Evolutionary conservation across 345 rosid genomes (phyloP), one percentile per base, ranked within the genome.

Genomic region (Geranium brycei): DNA sequence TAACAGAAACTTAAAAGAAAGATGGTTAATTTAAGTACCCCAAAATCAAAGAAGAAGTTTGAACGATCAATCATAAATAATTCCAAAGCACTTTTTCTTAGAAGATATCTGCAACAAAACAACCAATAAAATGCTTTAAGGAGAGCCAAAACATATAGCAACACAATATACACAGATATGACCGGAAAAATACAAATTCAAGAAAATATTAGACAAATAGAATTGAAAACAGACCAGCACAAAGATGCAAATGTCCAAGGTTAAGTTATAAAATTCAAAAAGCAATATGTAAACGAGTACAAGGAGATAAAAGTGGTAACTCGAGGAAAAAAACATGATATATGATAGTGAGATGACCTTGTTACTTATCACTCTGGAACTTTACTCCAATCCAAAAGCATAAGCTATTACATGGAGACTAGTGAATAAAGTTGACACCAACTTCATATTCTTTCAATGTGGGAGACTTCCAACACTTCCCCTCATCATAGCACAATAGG

Each of bases 1-100:
- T 60, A 53, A 32, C 58, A 16, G 38, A 71, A 8, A 4, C 57
- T n/a, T 16, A 64, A 38, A 4, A 57, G 19, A 61, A 19, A 65
- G 12, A 65, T 6, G 53, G 11, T 47, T 69, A 73, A 51, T 56
- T 73, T 68, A 71, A 60, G 73, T 86, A 91, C 99, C 96, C 86
- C 87, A 60, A 95, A 95, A 80, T 95, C 95, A 84, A 95, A 88
- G 83, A 91, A 95, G 83, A 85, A 91, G 76, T 88, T 95, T 62
- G 96, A 87, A 64, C 95, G 88, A 71, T 95, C 96, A 76, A 91
- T 84, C 99, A 95, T 82, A 76, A 91, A 95, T 71, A 95, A 78
- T 80, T 95, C 99, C 79, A 95, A 75, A 41, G 96, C 96, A 76
- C 99, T 95, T 78, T 97, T 84, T 84, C 99, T 83, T 57, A 95